A percentile compares a stretch with the other conserved stretches of the same genome.
These are phyloP conservation scores for Combretum micranthum DNA, from an alignment of 345 rosid genomes.

Conservation along the genomic window DNA sequence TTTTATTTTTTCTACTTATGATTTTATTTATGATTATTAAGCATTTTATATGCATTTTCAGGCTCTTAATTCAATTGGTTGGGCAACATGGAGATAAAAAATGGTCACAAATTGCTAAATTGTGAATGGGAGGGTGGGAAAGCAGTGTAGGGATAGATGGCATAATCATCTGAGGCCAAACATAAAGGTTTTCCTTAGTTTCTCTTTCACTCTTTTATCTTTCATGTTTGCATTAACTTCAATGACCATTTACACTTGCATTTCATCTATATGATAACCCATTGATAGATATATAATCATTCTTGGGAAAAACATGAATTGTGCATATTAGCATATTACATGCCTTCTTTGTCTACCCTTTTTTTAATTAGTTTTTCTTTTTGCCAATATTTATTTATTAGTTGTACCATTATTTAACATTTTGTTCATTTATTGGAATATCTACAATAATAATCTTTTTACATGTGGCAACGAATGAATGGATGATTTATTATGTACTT, in stretches of 20 bases:
- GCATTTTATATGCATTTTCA: conserved; percentile 11
- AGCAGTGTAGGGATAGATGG: conserved; percentile 89
- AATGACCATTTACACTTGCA: not conserved
- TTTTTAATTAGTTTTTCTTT: no score
- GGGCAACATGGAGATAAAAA: conserved; percentile 41
- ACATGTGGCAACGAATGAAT: no score
- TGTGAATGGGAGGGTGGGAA: conserved; percentile 59
- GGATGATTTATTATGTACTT: no score
- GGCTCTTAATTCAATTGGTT: conserved; percentile 44
- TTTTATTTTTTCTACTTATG: not conserved
- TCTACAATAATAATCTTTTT: no score
- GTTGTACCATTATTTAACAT: no score
- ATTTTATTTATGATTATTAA: not conserved
- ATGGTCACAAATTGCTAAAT: conserved; percentile 63
- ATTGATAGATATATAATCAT: no score
- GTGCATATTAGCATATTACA: no score
- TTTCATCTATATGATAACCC: not conserved
- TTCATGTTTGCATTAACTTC: not conserved
- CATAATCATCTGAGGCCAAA: conserved; percentile 76
- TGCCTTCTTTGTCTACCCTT: no score
- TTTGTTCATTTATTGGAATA: no score
- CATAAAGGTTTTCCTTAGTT: conserved; percentile 44
- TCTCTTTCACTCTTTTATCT: not conserved
- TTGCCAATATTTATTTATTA: no score
- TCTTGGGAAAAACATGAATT: no score